A percentile compares a stretch with the other conserved stretches of the same genome.
These are phyloP conservation scores for Ganoderma boninense DNA, from an alignment of 1,284 basidiomycete species.

Conservation along the genomic window DNA sequence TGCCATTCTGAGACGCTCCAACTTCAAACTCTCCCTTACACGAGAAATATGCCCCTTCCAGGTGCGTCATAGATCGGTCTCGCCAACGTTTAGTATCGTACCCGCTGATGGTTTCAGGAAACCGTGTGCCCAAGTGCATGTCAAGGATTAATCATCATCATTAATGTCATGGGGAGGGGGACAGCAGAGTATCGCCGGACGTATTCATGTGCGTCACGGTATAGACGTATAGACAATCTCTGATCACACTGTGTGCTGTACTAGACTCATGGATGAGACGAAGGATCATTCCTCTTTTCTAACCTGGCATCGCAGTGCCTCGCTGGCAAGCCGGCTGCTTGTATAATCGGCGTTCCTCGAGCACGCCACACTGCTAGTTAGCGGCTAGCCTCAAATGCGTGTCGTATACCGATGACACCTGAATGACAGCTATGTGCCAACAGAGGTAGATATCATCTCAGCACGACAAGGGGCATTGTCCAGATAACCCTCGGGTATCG, in stretches of 20 bases:
- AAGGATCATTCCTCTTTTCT: background rate
- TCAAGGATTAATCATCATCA: too few relatives aligned
- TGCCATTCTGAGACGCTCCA: too few relatives aligned
- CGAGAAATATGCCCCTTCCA: constrained; percentile 9
- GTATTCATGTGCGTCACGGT: background rate
- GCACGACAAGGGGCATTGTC: too few relatives aligned
- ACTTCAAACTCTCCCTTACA: constrained; percentile 6
- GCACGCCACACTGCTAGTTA: too few relatives aligned
- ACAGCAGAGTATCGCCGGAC: background rate
- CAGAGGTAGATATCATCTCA: too few relatives aligned
- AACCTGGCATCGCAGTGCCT: background rate
- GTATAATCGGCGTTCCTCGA: too few relatives aligned
- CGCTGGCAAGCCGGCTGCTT: too few relatives aligned
- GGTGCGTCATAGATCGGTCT: constrained; percentile 13
- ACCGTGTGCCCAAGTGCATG: background rate
- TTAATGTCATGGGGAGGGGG: background rate
- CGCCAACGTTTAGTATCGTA: background rate
- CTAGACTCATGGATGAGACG: too few relatives aligned
- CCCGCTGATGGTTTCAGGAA: background rate
- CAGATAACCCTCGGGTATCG: background rate
- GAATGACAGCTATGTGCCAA: too few relatives aligned
- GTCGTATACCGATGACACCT: too few relatives aligned
- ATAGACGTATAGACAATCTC: background rate
- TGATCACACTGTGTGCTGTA: background rate
- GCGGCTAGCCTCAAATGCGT: too few relatives aligned